Evolutionary conservation across 2,329 filamentous ascomycete genomes (phyloP), one percentile per base, ranked within the genome.

Genomic region (Alternaria gaisen): DNA sequence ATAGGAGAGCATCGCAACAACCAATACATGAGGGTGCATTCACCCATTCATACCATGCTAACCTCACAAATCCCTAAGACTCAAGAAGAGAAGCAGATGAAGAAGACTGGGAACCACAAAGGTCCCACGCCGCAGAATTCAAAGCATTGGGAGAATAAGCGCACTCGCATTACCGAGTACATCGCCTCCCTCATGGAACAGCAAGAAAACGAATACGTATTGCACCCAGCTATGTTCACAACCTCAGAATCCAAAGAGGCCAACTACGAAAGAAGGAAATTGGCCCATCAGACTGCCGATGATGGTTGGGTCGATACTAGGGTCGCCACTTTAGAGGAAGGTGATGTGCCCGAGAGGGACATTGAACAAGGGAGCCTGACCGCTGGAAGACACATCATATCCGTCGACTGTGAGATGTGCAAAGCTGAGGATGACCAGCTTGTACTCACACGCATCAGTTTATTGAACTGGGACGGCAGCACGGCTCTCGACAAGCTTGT

Each of bases 401-500:
- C 93, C 1, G 83, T 99, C 56, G 95, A 99, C 77, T 99, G 95
- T 80, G 95, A 99, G 80, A 99, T 99, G 95, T 97, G 94, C 77
- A 89, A 93, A 80, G 96, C 93, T 3, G 91, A 90, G 61, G 88
- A 90, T 62, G 88, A 88, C 48, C 87, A 92, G 66, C 92, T 91
- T 65, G 92, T 94, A 36, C 87, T 99, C 43, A 96, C 95, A 2
- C 89, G 95, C 58, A 90, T 98, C 75, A 97, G 93, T 75, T 79
- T 98, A 40, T 83, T 99, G 8, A 83, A 88, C 61, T 99, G 95
- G 94, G 88, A 93, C 68, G 94, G 94, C 50, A 87, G 88, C 34
- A 86, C 91, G 10, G 84, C 97, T 16, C 81, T 98, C 53, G 95
- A 99, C 76, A 91, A 97, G 80, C 86, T 98, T 12, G 95, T 99